phyloP scores from a whole-genome alignment of 2,329 filamentous ascomycete species.

The Lecanosticta acicola region DNA sequence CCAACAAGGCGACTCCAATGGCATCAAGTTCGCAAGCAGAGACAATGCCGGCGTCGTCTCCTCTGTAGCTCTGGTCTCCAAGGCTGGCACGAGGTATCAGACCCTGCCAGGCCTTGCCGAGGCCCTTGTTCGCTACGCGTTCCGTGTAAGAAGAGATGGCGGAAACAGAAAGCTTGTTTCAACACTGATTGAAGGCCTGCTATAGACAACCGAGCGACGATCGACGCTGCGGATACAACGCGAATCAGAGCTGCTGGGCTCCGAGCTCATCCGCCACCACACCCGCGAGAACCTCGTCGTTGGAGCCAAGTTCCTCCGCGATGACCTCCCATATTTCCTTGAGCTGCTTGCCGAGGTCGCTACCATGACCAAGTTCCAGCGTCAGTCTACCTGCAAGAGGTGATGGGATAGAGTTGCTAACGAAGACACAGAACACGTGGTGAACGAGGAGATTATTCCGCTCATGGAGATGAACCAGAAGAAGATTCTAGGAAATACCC shows the following conservation, averaged over 20 bases:
- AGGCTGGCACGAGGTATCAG: constrained; percentile 92
- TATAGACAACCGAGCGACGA: constrained; percentile 75
- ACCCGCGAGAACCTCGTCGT: constrained; percentile 89
- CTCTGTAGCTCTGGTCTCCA: constrained; percentile 84
- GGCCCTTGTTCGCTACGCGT: constrained; percentile 90
- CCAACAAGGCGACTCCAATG: constrained; percentile 76
- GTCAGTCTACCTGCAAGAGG: constrained; percentile 37
- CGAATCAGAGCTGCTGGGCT: constrained; percentile 92
- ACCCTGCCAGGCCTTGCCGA: constrained; percentile 81
- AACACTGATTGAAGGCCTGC: constrained; percentile 16
- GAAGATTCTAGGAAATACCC: constrained; percentile 56
- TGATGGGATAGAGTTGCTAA: constrained; percentile 16
- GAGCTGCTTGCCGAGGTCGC: constrained; percentile 92
- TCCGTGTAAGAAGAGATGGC: constrained; percentile 63
- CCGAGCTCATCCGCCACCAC: constrained; percentile 80
- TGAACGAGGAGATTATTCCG: constrained; percentile 78
- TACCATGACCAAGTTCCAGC: constrained; percentile 76
- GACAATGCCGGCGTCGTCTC: constrained; percentile 84
- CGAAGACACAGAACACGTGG: constrained; percentile 66
- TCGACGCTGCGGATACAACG: constrained; percentile 88
- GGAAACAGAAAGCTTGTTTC: constrained; percentile 2
- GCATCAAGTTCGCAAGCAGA: constrained; percentile 87
- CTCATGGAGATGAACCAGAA: constrained; percentile 74
- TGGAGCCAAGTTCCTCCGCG: constrained; percentile 88
- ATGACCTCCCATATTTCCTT: constrained; percentile 95